phyloP scores from a whole-genome alignment of 352 stramenopile species.

The Pythium pectinolyticum region DNA sequence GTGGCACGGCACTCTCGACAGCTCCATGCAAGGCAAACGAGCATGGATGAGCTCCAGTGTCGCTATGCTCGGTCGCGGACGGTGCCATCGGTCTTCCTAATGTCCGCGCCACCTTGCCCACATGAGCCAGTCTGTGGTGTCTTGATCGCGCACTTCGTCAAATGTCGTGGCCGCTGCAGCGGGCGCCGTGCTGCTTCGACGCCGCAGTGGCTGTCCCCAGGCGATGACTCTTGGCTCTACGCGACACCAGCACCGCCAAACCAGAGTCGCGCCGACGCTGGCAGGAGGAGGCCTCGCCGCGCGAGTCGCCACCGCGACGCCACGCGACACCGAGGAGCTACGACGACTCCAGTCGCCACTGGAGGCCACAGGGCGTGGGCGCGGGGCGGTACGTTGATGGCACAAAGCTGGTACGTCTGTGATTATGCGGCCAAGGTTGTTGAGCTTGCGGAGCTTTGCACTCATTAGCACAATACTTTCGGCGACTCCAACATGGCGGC shows the following conservation, averaged over 20 bases:
- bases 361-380: background rate
- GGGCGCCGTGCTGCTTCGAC: background rate
- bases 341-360: background rate
- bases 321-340: background rate
- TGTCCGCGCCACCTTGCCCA: background rate
- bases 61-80: background rate
- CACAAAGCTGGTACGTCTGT: background rate
- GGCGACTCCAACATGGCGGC: background rate
- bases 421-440: background rate
- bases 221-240: background rate
- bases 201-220: background rate
- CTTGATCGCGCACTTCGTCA: background rate
- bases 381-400: background rate
- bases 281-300: background rate
- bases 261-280: background rate
- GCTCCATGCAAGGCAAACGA: background rate
- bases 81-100: conserved; percentile 1
- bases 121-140: background rate
- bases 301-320: background rate
- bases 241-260: background rate
- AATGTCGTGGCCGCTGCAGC: background rate
- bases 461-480: background rate
- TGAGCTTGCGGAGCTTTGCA: background rate
- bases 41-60: conserved; percentile 1
- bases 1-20: background rate